Base-by-base conservation (phyloP, 2,329 filamentous ascomycete genomes). In the Ascochyta lentis region DNA sequence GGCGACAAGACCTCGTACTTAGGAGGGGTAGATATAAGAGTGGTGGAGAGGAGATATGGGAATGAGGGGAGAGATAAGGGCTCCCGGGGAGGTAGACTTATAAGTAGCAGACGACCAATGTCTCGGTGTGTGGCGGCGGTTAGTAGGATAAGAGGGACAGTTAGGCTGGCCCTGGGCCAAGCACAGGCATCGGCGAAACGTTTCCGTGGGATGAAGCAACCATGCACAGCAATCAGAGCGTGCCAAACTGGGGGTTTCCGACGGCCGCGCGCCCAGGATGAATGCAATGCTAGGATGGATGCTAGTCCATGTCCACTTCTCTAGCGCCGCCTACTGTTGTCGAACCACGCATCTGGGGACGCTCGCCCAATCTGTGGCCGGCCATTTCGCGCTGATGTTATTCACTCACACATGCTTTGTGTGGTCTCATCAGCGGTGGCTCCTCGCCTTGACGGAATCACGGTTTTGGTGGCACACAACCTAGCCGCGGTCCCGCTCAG, bases 201-300 rank as follows among this genome's bases (percentile, higher is more conserved):
- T 54, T 63, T 70, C 72, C 72, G 72, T 75, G 72, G 72, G 72
- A 75, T 74, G 71, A 65, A 67, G 69, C 67, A 71, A 65, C 58
- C 68, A 66, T 59, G 61, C 62, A 66, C 57, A 60, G 60, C 66
- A 66, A 61, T 64, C 61, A 62, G 52, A 54, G 46, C 53, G 40
- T 56, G 37, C 53, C 39, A 51, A 54, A 55, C 65, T 62, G 58
- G 58, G 60, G 60, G 49, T 55, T 57, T 54, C 53, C 45, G 56
- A 39, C 51, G 56, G 56, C 59, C 56, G 59, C 59, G 54, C 51
- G 48, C 50, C 42, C 56, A 53, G 59, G 47, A 46, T 56, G 53
- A 56, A 56, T 51, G 48, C 53, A 56, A 56, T 56, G 48, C 53
- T 50, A 50, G 53, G 16, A 39, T 35, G 16, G 6, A 12, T 38